Percentiles rank a stretch among this genome's conserved stretches.
phyloP scores from a whole-genome alignment of 306 rosid species.

The Ochetophila trinervis region DNA sequence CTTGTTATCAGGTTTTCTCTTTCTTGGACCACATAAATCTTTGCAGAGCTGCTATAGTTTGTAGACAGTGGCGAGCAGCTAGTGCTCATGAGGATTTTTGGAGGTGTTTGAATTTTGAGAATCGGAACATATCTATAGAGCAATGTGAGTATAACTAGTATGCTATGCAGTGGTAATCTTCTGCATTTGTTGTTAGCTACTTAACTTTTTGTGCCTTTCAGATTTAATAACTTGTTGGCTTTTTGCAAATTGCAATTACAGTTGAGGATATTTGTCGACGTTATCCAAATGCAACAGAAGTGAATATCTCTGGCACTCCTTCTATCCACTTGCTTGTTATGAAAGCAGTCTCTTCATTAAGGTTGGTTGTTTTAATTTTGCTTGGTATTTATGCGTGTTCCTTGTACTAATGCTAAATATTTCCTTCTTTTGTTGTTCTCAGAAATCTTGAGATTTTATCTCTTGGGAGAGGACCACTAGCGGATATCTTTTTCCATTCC shows the following conservation, averaged over 20 bases:
- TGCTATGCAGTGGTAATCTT: background rate
- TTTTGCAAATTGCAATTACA: slow-evolving; percentile 35
- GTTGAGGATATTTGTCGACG: slow-evolving; percentile 96
- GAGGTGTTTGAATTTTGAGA: slow-evolving; percentile 85
- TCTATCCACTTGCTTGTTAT: slow-evolving; percentile 60
- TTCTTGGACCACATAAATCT: slow-evolving; percentile 89
- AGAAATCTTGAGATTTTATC: slow-evolving; percentile 86
- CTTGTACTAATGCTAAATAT: slow-evolving; percentile 28
- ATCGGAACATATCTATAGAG: slow-evolving; percentile 74
- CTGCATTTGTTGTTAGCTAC: background rate
- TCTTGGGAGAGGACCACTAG: slow-evolving; percentile 75
- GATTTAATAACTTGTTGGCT: slow-evolving; percentile 12
- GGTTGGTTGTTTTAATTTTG: slow-evolving; percentile 35
- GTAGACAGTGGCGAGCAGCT: slow-evolving; percentile 91
- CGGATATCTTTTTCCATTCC: slow-evolving; percentile 75
- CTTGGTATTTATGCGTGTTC: slow-evolving; percentile 1
- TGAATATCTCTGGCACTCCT: slow-evolving; percentile 72
- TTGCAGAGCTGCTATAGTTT: slow-evolving; percentile 90
- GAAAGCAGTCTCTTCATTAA: slow-evolving; percentile 72
- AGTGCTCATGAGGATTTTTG: slow-evolving; percentile 99
- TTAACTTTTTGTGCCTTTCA: background rate
- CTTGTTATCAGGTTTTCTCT: slow-evolving; percentile 71
- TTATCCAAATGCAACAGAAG: slow-evolving; percentile 90
- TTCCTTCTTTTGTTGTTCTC: slow-evolving; percentile 21
- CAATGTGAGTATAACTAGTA: slow-evolving; percentile 65